Percentiles rank a stretch among this genome's conserved stretches.
phyloP scores from a whole-genome alignment of 164 flowering plant species.

The Dillenia turbinata region DNA sequence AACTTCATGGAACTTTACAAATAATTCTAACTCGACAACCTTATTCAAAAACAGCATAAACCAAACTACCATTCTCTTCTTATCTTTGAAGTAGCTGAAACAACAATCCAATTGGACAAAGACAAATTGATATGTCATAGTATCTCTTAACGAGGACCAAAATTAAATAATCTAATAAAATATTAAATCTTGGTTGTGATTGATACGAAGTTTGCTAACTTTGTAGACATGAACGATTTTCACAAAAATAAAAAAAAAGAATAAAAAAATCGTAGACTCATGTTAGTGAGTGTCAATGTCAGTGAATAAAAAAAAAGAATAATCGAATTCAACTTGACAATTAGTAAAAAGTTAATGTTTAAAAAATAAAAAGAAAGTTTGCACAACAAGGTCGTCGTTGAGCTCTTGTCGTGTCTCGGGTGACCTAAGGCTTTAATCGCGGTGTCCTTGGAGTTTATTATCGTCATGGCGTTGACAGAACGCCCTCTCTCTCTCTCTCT shows the following conservation, averaged over 20 bases:
- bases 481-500: slow-evolving; percentile 6
- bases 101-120: too few relatives aligned
- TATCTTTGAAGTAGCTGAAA: too few relatives aligned
- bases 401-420: slow-evolving; percentile 33
- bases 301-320: slow-evolving; percentile 19
- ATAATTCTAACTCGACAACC: too few relatives aligned
- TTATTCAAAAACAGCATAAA: too few relatives aligned
- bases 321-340: too few relatives aligned
- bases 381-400: slow-evolving; percentile 25
- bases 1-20: too few relatives aligned
- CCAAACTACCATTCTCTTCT: too few relatives aligned
- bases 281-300: slow-evolving; percentile 49
- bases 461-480: slow-evolving; percentile 31
- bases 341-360: slow-evolving; percentile 7
- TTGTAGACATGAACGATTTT: neutral
- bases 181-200: too few relatives aligned
- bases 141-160: too few relatives aligned
- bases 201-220: slow-evolving; percentile 7
- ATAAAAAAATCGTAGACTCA: neutral
- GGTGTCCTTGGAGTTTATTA: slow-evolving; percentile 20
- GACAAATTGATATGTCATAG: too few relatives aligned
- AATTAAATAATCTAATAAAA: slow-evolving; percentile 1
- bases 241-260: too few relatives aligned
- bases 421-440: slow-evolving; percentile 29
- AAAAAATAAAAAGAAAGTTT: slow-evolving; percentile 16